Percentiles rank a stretch among this genome's conserved stretches.
These are phyloP conservation scores for Colletotrichum sp. DNA, from an alignment of 2,329 filamentous ascomycete species.

Conservation along the genomic window DNA sequence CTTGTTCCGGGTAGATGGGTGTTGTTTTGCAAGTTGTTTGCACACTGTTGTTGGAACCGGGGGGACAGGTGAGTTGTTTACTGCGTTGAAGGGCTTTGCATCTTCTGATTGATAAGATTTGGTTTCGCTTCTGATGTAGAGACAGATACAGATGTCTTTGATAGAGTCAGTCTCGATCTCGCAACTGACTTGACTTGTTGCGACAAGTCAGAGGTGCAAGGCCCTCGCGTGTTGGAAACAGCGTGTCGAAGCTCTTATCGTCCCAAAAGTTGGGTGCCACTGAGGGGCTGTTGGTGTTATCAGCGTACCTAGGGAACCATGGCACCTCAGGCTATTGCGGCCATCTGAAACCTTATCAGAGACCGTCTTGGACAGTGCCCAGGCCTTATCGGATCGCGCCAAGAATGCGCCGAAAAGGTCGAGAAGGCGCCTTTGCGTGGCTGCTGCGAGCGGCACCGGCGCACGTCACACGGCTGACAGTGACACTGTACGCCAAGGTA, in stretches of 20 bases:
- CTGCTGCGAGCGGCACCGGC: neutral
- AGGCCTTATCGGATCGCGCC: neutral
- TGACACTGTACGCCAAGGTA: neutral
- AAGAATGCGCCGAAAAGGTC: neutral
- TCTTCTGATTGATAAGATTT: neutral
- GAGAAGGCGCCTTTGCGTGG: neutral
- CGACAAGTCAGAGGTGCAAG: constrained; percentile 15
- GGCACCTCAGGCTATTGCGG: neutral
- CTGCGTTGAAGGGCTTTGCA: neutral
- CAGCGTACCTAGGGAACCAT: neutral
- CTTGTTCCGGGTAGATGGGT: neutral
- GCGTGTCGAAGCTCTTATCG: constrained; percentile 5
- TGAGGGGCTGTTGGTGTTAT: neutral
- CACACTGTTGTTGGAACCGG: neutral
- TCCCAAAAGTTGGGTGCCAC: neutral
- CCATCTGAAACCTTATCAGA: constrained; percentile 6
- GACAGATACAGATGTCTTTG: neutral
- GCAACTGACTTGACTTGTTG: neutral
- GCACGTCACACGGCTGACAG: neutral
- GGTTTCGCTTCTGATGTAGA: neutral
- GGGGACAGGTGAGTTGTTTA: neutral
- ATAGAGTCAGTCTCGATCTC: neutral
- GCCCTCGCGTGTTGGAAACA: neutral
- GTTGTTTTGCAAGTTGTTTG: neutral
- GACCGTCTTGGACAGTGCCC: neutral